Conservation (phyloP, 768 basidiomycete genomes). For the Amanita brunnescens region DNA sequence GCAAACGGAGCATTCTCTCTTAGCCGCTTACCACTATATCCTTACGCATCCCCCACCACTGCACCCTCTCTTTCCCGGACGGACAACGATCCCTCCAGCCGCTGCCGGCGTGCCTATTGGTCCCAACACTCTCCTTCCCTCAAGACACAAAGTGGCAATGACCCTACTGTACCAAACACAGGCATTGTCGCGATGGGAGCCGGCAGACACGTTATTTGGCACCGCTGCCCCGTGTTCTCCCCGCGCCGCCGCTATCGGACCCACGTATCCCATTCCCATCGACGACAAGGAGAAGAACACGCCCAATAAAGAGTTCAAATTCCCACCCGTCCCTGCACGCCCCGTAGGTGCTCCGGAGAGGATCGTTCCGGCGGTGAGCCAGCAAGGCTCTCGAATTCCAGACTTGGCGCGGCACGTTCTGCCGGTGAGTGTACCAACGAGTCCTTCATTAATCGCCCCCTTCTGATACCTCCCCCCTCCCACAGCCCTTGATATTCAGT, state of each 20-base stretch:
- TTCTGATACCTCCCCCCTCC: slow-evolving; percentile 4
- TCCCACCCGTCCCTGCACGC: slow-evolving; percentile 39
- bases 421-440: slow-evolving; percentile 38
- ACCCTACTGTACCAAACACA: slow-evolving; percentile 53
- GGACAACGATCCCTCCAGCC: slow-evolving; percentile 28
- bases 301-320: slow-evolving; percentile 42
- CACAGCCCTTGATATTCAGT: slow-evolving; percentile 43
- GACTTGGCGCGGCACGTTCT: slow-evolving; percentile 59
- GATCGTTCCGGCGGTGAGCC: slow-evolving; percentile 54
- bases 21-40: slow-evolving; percentile 69
- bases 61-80: slow-evolving; percentile 33
- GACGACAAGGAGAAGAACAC: slow-evolving; percentile 25
- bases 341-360: slow-evolving; percentile 37
- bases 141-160: slow-evolving; percentile 69
- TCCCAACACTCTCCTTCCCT: slow-evolving; percentile 3
- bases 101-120: slow-evolving; percentile 4
- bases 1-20: slow-evolving; percentile 53
- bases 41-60: slow-evolving; percentile 58
- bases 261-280: slow-evolving; percentile 53
- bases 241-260: slow-evolving; percentile 52
- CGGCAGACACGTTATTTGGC: slow-evolving; percentile 57
- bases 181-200: slow-evolving; percentile 54
- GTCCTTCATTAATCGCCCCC: neutral
- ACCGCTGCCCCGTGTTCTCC: slow-evolving; percentile 52
- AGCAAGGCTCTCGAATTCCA: slow-evolving; percentile 58